Evolutionary conservation across 371 early-diverging fungal genomes (phyloP).

Genomic region (Mortierella sp.): DNA sequence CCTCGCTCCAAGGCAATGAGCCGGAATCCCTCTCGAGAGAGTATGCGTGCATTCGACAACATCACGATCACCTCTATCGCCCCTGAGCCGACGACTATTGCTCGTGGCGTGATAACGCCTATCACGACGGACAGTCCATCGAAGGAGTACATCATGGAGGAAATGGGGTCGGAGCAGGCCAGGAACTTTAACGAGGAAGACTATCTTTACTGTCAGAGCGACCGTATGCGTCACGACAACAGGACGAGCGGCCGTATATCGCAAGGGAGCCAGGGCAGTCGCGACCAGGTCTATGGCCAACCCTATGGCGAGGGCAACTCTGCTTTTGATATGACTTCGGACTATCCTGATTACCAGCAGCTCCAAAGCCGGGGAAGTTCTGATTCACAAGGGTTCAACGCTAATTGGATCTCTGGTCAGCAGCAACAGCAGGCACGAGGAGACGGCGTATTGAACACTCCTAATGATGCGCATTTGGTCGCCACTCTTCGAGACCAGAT

Average conservation of each 20-base stretch:
- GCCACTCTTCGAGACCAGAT: slow-evolving; percentile 48
- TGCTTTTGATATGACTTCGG: slow-evolving; percentile 15
- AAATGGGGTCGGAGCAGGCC: slow-evolving; percentile 48
- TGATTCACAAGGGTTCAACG: background rate
- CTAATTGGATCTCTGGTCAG: slow-evolving; percentile 5
- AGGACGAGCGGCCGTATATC: slow-evolving; percentile 4
- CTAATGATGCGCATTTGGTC: slow-evolving; percentile 28
- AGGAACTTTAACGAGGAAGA: slow-evolving; percentile 32
- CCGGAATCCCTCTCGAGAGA: slow-evolving; percentile 29
- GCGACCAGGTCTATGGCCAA: slow-evolving; percentile 14
- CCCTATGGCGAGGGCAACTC: slow-evolving; percentile 27
- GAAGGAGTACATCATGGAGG: slow-evolving; percentile 48
- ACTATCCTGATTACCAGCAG: slow-evolving; percentile 18
- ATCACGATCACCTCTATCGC: background rate
- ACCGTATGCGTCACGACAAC: slow-evolving; percentile 15
- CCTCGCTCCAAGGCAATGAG: slow-evolving; percentile 45
- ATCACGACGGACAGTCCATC: slow-evolving; percentile 13
- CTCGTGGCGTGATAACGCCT: background rate
- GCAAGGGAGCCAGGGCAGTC: slow-evolving; percentile 3
- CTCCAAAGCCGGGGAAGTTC: background rate
- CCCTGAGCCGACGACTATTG: background rate
- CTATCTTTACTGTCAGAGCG: slow-evolving; percentile 35
- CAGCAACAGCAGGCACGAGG: slow-evolving; percentile 8
- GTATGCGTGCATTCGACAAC: background rate
- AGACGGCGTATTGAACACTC: background rate